A percentile compares a stretch with the other conserved stretches of the same genome.
Conservation (phyloP, 225 moss, liverwort and hornwort species). For the Physcomitrium patens region DNA sequence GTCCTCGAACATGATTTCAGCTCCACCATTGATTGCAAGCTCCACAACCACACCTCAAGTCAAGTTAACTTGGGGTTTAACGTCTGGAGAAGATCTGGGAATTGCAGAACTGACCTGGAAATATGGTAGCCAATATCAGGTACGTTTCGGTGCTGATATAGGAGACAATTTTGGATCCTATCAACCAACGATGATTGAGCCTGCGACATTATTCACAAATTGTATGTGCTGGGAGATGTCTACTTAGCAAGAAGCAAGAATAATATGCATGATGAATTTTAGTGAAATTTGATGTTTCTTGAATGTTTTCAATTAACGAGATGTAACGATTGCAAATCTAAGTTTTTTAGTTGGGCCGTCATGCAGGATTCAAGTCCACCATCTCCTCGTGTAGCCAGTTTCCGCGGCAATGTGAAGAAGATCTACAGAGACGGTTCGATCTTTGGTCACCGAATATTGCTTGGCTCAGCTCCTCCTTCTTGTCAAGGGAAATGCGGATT, state of each 20-base stretch:
- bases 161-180: not conserved
- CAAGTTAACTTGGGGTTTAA: slow-evolving; percentile 18
- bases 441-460: slow-evolving; percentile 45
- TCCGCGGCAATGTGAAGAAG: slow-evolving; percentile 11
- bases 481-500: slow-evolving; percentile 60
- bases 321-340: too few relatives aligned
- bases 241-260: too few relatives aligned
- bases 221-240: too few relatives aligned
- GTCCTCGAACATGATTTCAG: slow-evolving; percentile 30
- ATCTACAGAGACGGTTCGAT: slow-evolving; percentile 21
- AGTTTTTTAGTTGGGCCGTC: too few relatives aligned
- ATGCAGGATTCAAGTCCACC: slow-evolving; percentile 29
- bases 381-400: slow-evolving; percentile 26
- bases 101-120: slow-evolving; percentile 26
- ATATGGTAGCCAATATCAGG: slow-evolving; percentile 24
- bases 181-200: not conserved
- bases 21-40: slow-evolving; percentile 37
- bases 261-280: not conserved
- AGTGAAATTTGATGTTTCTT: not conserved
- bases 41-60: slow-evolving; percentile 46
- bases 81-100: not conserved
- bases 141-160: not conserved
- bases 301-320: too few relatives aligned
- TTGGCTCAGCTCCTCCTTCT: slow-evolving; percentile 62
- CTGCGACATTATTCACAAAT: too few relatives aligned